Base-by-base conservation (phyloP, 108 stramenopile species). In the Schizochytrium sp. region DNA sequence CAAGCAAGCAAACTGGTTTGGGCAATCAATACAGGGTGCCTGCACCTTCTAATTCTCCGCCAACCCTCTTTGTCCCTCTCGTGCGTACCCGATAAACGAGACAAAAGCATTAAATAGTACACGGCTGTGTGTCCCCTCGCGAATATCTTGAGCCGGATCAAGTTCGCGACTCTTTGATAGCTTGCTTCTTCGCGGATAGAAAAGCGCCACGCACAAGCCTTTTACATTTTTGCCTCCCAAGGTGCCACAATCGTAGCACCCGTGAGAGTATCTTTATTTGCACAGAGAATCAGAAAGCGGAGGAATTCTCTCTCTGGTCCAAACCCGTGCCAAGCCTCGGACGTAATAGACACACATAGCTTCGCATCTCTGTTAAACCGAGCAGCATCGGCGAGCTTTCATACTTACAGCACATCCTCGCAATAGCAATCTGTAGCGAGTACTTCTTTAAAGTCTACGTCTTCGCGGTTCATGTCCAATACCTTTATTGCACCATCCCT, bases 151-250 rank as follows among this genome's bases (percentile, higher is more conserved):
- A 28, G 28, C 28, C 28, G 28, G 28, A 28, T 28, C 28, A 28
- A 28, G 28, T 28, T 28, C 28, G 28, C 28, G 28, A 28, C 28
- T 28, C 28, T 28, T 28, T 28, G 28, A 28, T 28, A 28, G 59
- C 59, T 60, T 60, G 59, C 17, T 17, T n/a, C 28, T 17, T 17
- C 17, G 59, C 59, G 28, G 59, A 17, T 17, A 60, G 59, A 17
- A n/a, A 60, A n/a, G 28, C 19, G 59, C 59, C 59, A n/a, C 59
- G 59, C 59, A 60, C 59, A n/a, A 60, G 59, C 59, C 59, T n/a
- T n/a, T 19, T 60, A n/a, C 19, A n/a, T n/a, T n/a, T n/a, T n/a
- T n/a, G 59, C 59, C 19, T n/a, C 59, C 59, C 59, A n/a, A 17
- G 59, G 59, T n/a, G 19, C 19, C 59, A 15, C 19, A 17, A n/a